phyloP scores from a whole-genome alignment of 805 yeast species.

The Lipomyces mesembrius region DNA sequence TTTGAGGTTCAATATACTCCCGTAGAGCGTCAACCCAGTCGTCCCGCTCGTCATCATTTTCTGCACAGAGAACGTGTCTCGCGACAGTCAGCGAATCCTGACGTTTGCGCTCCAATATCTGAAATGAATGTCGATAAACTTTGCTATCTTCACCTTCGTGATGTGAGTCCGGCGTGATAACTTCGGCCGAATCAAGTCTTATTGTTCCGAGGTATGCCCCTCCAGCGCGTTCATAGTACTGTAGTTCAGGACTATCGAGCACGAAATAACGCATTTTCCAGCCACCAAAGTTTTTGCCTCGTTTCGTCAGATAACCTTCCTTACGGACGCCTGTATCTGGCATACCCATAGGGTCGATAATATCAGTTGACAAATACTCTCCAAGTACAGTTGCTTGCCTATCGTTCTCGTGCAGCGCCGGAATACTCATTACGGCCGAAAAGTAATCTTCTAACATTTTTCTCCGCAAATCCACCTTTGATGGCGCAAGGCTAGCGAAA shows the following conservation, averaged over 20 bases:
- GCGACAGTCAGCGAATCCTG: constrained; percentile 39
- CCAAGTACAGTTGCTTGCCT: constrained; percentile 58
- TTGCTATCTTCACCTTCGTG: constrained; percentile 34
- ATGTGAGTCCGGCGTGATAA: constrained; percentile 40
- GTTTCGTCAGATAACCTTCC: constrained; percentile 68
- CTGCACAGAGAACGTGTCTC: constrained; percentile 73
- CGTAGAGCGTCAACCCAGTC: constrained; percentile 62
- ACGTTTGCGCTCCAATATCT: constrained; percentile 52
- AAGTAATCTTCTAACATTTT: constrained; percentile 63
- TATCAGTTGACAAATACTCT: constrained; percentile 67
- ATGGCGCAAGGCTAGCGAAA: constrained; percentile 65
- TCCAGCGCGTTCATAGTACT: constrained; percentile 61
- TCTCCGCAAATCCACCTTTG: constrained; percentile 66
- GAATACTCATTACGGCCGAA: constrained; percentile 58
- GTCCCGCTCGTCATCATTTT: constrained; percentile 75
- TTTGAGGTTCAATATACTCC: constrained; percentile 18
- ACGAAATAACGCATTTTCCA: constrained; percentile 78
- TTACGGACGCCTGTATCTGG: constrained; percentile 55
- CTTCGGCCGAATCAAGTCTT: constrained; percentile 55
- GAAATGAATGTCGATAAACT: constrained; percentile 62
- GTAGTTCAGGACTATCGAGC: constrained; percentile 62
- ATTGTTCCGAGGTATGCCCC: constrained; percentile 61
- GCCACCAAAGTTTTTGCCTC: constrained; percentile 65
- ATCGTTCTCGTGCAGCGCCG: constrained; percentile 57
- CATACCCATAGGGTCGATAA: constrained; percentile 57